phyloP scores from a whole-genome alignment of 2,329 filamentous ascomycete genomes.

The Hawksworthiomyces lignivorus region DNA sequence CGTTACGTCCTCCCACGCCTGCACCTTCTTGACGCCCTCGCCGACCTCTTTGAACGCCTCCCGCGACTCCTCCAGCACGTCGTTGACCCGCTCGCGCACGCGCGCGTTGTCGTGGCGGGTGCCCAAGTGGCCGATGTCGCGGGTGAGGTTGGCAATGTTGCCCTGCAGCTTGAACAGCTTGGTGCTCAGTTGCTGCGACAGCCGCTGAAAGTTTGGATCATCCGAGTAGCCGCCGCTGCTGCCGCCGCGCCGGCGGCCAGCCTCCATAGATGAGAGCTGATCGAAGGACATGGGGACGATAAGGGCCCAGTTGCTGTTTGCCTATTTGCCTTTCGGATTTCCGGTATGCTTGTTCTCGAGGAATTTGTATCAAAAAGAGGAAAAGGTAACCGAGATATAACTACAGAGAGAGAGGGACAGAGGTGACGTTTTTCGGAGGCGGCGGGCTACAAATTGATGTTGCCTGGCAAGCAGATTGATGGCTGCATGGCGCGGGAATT shows the following conservation, averaged over 20 bases:
- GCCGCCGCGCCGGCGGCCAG: slow-evolving; percentile 48
- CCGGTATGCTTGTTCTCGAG: too few species aligned
- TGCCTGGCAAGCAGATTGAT: too few species aligned
- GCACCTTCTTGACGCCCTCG: slow-evolving; percentile 87
- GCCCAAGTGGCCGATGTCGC: slow-evolving; percentile 77
- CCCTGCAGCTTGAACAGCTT: slow-evolving; percentile 84
- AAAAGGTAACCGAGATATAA: too few species aligned
- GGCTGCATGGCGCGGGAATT: too few species aligned
- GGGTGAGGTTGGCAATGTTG: slow-evolving; percentile 76
- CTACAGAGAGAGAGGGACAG: too few species aligned
- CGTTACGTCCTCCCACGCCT: slow-evolving; percentile 76
- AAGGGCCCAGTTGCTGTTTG: too few species aligned
- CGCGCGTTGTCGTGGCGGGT: slow-evolving; percentile 87
- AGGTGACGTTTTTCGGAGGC: too few species aligned
- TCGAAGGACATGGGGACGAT: slow-evolving; percentile 96
- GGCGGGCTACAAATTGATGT: too few species aligned
- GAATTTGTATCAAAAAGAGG: too few species aligned
- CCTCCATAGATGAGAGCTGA: slow-evolving; percentile 75
- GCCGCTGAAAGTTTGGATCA: slow-evolving; percentile 81
- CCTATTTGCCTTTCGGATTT: neutral
- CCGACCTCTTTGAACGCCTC: slow-evolving; percentile 85
- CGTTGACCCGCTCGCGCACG: slow-evolving; percentile 82
- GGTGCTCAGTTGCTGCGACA: slow-evolving; percentile 77
- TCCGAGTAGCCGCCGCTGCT: slow-evolving; percentile 70
- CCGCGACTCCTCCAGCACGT: slow-evolving; percentile 77